phyloP scores from a whole-genome alignment of 140 eudicot genomes.

The Anethum foeniculum region DNA sequence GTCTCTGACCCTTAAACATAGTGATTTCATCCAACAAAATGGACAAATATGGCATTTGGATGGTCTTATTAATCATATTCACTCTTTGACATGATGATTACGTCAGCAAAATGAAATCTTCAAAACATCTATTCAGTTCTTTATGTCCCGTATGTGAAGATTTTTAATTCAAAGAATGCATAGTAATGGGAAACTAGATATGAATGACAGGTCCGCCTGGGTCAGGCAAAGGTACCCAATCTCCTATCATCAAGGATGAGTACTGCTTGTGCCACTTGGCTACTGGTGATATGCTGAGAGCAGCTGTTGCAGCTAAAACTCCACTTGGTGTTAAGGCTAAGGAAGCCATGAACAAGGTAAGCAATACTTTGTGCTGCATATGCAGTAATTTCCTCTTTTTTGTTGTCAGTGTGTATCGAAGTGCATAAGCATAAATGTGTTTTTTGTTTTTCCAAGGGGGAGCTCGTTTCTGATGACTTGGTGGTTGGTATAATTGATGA shows the following conservation, averaged over 20 bases:
- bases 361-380: not conserved
- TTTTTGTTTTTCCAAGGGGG: slow-evolving; percentile 45
- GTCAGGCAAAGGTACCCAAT: slow-evolving; percentile 94
- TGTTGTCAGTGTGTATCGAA: not conserved
- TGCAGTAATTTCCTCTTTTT: not conserved
- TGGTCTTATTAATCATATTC: not conserved
- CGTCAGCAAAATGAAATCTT: not conserved
- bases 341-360: slow-evolving; percentile 95
- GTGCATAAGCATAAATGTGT: not conserved
- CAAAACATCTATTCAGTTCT: not conserved
- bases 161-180: not conserved
- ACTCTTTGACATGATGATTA: not conserved
- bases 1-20: not conserved
- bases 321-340: slow-evolving; percentile 88
- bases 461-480: slow-evolving; percentile 88
- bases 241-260: slow-evolving; percentile 88
- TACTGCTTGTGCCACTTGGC: slow-evolving; percentile 96
- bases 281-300: slow-evolving; percentile 96
- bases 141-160: not conserved
- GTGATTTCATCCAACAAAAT: not conserved
- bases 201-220: slow-evolving; percentile 92
- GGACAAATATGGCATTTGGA: not conserved
- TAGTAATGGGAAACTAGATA: slow-evolving; percentile 15
- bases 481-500: slow-evolving; percentile 93
- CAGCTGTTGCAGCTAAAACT: slow-evolving; percentile 91